Evolutionary conservation across 208 protist species (phyloP), one percentile per base, ranked within the genome.

Genomic region (Jaenimonas drosophilae): DNA sequence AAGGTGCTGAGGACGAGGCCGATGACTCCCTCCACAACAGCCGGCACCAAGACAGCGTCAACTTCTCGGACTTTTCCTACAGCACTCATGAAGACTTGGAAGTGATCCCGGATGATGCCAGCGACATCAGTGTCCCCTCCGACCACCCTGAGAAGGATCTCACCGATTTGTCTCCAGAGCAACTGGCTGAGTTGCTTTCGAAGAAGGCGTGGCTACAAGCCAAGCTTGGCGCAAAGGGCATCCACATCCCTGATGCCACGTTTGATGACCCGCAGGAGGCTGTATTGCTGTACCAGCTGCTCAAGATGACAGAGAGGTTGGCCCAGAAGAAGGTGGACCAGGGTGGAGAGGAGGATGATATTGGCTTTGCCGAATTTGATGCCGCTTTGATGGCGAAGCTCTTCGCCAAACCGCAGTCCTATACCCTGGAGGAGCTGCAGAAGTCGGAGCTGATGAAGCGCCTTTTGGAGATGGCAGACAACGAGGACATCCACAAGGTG

Each of bases 351-450:
- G 57, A 57, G 14, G 58, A 61, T 32, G 48, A 23, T 16, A 48
- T 51, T 12, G 44, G 52, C 31, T 28, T 64, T 11, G 60, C 66
- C 0, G 59, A 59, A 30, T 57, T 76, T 23, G 54, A 59, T 43
- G 54, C 59, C 4, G 54, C 28, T 20, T 45, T 92, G 23, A 61
- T 92, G 11, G 74, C 63, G 12, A 68, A 76, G 45, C 43, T 85
- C 9, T 62, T 76, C 24, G 40, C 26, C 2, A 59, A 60, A 37
- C 42, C 59, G 6, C 29, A 65, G 3, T 50, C 48, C 21, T 84
- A 75, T 52, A 64, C 68, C 21, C 52, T 86, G 1, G 70, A 79
- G 20, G 64, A 68, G 14, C 70, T 82, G 23, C 66, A 79, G 17
- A 19, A 64, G 48, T 75, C 66, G 12, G 66, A 65, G 50, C 64